These are phyloP conservation scores for Firmiana major DNA, from an alignment of 345 rosid species.

Conservation along the genomic window DNA sequence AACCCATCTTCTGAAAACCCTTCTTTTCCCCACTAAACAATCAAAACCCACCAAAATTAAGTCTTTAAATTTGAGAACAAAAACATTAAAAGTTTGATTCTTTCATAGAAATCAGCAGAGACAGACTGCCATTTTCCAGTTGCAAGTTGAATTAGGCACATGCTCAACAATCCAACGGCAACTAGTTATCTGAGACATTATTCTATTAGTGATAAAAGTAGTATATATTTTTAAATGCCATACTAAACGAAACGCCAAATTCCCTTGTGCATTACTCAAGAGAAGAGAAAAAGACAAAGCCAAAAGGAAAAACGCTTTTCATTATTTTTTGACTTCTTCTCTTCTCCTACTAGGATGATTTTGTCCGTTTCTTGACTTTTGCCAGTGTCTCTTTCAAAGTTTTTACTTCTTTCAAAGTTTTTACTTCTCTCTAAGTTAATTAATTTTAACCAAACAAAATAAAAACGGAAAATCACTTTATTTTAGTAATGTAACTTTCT, in stretches of 20 bases:
- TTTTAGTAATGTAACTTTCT: no score
- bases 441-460: no score
- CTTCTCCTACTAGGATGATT: not conserved
- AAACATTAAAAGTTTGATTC: not conserved
- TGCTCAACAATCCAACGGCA: slow-evolving; percentile 4
- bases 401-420: no score
- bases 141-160: not conserved
- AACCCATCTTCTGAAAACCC: slow-evolving; percentile 61
- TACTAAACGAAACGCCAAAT: not conserved
- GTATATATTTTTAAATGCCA: not conserved
- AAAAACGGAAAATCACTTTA: no score
- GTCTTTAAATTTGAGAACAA: not conserved
- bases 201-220: not conserved
- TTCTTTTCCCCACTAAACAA: not conserved
- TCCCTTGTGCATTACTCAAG: slow-evolving; percentile 1
- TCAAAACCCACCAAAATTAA: slow-evolving; percentile 13
- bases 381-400: no score
- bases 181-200: not conserved
- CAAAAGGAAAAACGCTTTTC: not conserved
- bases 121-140: not conserved
- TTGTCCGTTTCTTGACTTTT: not conserved
- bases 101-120: not conserved
- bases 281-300: not conserved
- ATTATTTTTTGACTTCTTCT: not conserved
- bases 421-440: no score